Conservation (phyloP, 495 filamentous ascomycete species). For the Talaromyces thailandensis region DNA sequence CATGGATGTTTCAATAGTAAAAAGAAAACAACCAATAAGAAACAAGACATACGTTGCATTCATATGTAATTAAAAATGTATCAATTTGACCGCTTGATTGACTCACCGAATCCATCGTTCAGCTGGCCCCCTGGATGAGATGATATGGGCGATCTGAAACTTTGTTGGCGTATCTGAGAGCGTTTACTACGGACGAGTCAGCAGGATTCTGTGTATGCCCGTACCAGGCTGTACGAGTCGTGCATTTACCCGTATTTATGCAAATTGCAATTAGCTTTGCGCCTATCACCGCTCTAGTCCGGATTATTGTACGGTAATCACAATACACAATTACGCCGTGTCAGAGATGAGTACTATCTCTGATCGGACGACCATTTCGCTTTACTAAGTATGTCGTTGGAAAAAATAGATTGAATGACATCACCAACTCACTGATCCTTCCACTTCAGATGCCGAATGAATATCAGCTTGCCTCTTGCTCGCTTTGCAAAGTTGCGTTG, state of each 20-base stretch:
- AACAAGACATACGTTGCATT: not conserved
- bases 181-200: not conserved
- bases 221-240: not conserved
- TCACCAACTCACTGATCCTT: not conserved
- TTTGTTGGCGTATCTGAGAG: constrained; percentile 32
- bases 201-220: not conserved
- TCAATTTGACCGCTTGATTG: constrained; percentile 1
- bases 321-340: not conserved
- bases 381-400: not conserved
- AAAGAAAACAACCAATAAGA: not conserved
- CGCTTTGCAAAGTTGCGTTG: not conserved
- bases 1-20: not conserved
- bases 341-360: not conserved
- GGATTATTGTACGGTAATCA: not conserved
- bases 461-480: not conserved
- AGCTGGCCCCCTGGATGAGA: not conserved
- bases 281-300: not conserved
- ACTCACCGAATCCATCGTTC: not conserved
- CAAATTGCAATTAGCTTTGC: not conserved
- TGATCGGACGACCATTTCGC: not conserved
- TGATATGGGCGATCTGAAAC: not conserved
- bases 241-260: not conserved
- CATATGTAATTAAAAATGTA: not conserved
- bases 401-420: not conserved
- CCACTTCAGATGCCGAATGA: not conserved